Evolutionary conservation across 306 rosid genomes (phyloP).

Genomic region (Rosa multiflora): DNA sequence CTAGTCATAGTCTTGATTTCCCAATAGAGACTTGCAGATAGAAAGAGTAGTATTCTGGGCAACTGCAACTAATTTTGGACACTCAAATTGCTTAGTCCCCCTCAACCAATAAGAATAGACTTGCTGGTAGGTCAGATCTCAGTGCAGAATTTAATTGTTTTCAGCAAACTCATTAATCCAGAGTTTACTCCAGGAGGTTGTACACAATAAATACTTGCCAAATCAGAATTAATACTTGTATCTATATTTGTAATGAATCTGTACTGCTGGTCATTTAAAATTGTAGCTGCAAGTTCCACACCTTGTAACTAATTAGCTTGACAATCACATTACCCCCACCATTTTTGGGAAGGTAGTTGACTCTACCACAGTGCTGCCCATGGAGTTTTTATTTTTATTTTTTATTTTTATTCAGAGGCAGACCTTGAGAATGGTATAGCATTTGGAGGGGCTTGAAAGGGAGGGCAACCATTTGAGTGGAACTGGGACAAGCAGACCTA

Average conservation of each 20-base stretch:
- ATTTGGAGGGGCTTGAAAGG: constrained; percentile 11
- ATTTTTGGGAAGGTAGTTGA: background rate
- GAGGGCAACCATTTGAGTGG: constrained; percentile 14
- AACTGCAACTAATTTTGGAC: background rate
- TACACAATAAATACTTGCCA: constrained; percentile 10
- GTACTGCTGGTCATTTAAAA: background rate
- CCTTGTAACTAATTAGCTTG: constrained; percentile 1
- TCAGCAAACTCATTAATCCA: constrained; percentile 10
- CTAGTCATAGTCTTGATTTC: constrained; percentile 10
- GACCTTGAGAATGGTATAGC: background rate
- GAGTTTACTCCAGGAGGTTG: background rate
- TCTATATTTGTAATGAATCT: background rate
- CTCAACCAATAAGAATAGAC: background rate
- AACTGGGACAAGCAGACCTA: background rate
- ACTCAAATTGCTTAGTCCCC: background rate
- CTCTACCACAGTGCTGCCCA: constrained; percentile 4
- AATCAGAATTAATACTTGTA: background rate
- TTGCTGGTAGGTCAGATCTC: constrained; percentile 27
- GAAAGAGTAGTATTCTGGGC: constrained; percentile 10
- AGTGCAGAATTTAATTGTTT: constrained; percentile 9
- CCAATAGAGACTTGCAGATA: background rate
- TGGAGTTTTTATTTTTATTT: background rate
- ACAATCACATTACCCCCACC: constrained; percentile 5
- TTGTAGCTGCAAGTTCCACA: constrained; percentile 1
- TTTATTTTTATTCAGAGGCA: background rate